Evolutionary conservation across 495 filamentous ascomycete genomes (phyloP), one percentile per base, ranked within the genome.

Genomic region (Cercophora sp.): DNA sequence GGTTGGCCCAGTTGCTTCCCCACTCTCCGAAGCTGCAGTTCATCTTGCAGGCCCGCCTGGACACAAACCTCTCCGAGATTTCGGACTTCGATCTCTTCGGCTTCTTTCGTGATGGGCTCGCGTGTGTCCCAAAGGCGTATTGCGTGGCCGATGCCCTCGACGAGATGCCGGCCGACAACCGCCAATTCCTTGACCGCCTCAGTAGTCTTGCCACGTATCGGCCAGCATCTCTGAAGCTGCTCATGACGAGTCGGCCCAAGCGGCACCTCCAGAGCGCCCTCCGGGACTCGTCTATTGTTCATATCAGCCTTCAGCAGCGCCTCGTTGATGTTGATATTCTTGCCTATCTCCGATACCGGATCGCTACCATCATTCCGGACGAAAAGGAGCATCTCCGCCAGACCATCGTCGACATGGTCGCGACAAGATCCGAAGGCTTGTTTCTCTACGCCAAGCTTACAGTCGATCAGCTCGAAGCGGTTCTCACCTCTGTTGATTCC

Each of bases 131-230:
- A 4, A 66, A 60, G 35, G 67, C 65, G 8, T 76, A 70, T 46
- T 73, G 67, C 32, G 62, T 79, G 36, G 64, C 56, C 0, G 76
- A 79, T 56, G 76, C 75, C 15, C 61, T 79, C n/a, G 77, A 79
- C 52, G 75, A 79, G 51, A 73, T 78, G 72, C 60, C 66, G 32
- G 16, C 43, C 29, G 65, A 67, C 26, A 63, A 63, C 54, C 54
- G 64, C 25, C 47, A 49, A 0, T 69, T 76, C 32, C 48, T 75
- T 4, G 50, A 60, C 10, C 27, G 45, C 8, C 51, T 75, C 23
- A 54, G 48, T 8, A 54, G 51, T 9, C 37, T 77, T n/a, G 68
- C 68, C 1, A 49, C 58, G 5, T 60, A 55, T 50, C 58, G 48
- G 8, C 65, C 70, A 13, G 49, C 43, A 1, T 58, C 52, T 13